Base-by-base conservation (phyloP, 2,329 filamentous ascomycete genomes). In the Teratosphaeria gauchensis region DNA sequence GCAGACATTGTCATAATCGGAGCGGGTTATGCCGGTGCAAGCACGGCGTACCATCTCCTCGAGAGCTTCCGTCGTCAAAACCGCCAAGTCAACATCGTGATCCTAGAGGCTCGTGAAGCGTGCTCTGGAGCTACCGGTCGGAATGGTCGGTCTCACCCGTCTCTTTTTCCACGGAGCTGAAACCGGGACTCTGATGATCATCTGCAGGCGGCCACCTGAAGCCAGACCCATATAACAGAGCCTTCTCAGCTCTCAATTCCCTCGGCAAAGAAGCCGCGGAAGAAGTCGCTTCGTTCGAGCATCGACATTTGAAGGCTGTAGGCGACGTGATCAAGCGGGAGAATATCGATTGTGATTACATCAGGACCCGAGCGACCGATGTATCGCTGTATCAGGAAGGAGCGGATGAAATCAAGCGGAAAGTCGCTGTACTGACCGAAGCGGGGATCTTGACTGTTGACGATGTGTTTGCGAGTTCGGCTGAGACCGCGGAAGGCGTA, bases 111-210 rank as follows among this genome's bases (percentile, higher is more conserved):
- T 21, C 78, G 88, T 64, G 87, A 90, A 75, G 86, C 84, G 8
- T 90, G 87, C 67, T 90, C 82, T 79, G 88, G 88, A 21, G 88
- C 88, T n/a, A 90, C 87, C 0, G 87, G 88, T 9, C 76, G 87
- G 66, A 74, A 79, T 64, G 77, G 76, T 56, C 72, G n/a, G 56
- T 56, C 12, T 56, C 12, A 24, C 6, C 3, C 14, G 24, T 38
- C 3, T 16, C 28, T 24, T 19, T 21, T 5, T 11, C 9, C 11
- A 28, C 4, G 4, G 35, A 16, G 12, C 14, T 16, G 35, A 42
- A 16, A 42, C 11, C 11, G 32, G 1, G 19, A 53, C 51, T 21
- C 16, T 24, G 8, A 38, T 16, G 14, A 11, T 24, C 16, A 24
- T 46, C 24, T 21, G 8, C 14, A 67, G 65, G 67, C 53, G 66